Evolutionary conservation across 1,284 basidiomycete species (phyloP).

Genomic region (Boletus austroedulis): DNA sequence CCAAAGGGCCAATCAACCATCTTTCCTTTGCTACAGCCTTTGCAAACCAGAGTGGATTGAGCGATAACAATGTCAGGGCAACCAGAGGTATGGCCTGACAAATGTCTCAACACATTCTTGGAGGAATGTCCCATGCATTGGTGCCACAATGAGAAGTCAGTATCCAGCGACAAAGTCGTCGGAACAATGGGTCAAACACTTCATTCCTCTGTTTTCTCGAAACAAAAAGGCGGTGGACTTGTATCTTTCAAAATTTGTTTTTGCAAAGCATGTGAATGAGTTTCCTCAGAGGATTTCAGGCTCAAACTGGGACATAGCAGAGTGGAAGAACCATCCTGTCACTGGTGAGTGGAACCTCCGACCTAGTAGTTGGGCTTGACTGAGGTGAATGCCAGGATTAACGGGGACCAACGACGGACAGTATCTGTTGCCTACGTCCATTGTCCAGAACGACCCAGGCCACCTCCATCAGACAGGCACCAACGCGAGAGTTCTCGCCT

Average conservation of each 20-base stretch:
- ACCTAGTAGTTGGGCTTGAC: too few relatives aligned
- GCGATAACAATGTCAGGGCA: too few relatives aligned
- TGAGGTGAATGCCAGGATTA: not conserved
- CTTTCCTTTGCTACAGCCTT: too few relatives aligned
- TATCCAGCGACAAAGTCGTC: too few relatives aligned
- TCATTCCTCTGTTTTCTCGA: not conserved
- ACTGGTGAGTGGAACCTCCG: not conserved
- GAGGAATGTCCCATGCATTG: too few relatives aligned
- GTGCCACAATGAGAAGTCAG: too few relatives aligned
- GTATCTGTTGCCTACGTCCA: not conserved
- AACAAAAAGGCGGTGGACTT: not conserved
- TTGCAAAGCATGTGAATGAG: not conserved
- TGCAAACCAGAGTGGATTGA: too few relatives aligned
- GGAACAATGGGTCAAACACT: not conserved
- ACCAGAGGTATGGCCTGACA: too few relatives aligned
- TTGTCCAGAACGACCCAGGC: not conserved
- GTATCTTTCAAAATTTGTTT: conserved; percentile 1
- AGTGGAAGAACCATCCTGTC: not conserved
- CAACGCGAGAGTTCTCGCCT: not conserved
- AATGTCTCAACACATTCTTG: too few relatives aligned
- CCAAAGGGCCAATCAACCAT: too few relatives aligned
- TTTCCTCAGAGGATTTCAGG: not conserved
- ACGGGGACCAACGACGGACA: not conserved
- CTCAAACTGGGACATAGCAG: conserved; percentile 1
- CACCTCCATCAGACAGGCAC: not conserved